Evolutionary conservation across 495 filamentous ascomycete genomes (phyloP).

Genomic region (Podospora sp.): DNA sequence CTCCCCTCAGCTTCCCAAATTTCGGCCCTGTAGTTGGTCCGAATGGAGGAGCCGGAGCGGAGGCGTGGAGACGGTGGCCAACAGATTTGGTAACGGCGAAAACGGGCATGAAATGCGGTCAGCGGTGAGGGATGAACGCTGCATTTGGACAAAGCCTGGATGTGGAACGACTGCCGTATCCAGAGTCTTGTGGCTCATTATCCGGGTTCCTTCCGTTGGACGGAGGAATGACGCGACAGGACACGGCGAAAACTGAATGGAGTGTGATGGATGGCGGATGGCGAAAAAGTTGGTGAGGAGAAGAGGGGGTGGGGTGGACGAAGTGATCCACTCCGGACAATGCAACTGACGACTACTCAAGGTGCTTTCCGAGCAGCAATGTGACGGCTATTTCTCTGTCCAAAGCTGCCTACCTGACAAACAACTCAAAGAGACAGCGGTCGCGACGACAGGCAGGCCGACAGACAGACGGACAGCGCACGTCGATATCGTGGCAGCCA

Average conservation of each 20-base stretch:
- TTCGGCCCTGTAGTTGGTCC: background rate
- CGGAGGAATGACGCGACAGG: background rate
- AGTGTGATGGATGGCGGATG: background rate
- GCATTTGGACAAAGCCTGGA: background rate
- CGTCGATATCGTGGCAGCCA: background rate
- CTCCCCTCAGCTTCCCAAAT: background rate
- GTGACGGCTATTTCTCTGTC: background rate
- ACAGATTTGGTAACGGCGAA: background rate
- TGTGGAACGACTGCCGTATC: background rate
- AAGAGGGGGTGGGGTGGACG: constrained; percentile 8
- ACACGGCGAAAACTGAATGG: background rate
- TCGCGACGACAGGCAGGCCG: background rate
- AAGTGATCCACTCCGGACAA: background rate
- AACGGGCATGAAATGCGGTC: background rate
- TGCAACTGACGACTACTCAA: background rate
- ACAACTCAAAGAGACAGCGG: background rate
- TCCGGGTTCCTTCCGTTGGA: background rate
- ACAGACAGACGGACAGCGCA: background rate
- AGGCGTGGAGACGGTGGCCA: background rate
- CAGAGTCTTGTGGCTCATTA: background rate
- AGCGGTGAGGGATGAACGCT: background rate
- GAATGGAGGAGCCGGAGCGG: background rate
- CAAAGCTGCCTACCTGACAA: background rate
- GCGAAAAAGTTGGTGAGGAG: background rate
- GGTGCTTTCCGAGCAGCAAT: background rate